These are phyloP conservation scores for Chlamydomonas schloesseri DNA, from an alignment of 139 green algal genomes.

Conservation along the genomic window DNA sequence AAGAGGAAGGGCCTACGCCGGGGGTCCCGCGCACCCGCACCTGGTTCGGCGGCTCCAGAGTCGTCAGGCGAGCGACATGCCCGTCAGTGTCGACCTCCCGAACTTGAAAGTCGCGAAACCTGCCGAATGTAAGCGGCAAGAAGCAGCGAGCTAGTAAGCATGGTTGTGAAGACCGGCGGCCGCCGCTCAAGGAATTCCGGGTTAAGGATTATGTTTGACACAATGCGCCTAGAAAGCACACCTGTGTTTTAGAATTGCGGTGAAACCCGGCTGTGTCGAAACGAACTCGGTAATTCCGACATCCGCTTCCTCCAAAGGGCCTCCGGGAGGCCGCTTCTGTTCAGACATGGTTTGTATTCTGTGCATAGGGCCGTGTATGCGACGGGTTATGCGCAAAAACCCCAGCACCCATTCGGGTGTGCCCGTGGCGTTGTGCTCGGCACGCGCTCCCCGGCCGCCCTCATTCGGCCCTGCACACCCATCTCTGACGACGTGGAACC, in stretches of 20 bases:
- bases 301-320: not conserved
- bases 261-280: slow-evolving; percentile 63
- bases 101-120: slow-evolving; percentile 90
- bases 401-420: no score
- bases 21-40: no score
- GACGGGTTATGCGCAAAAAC: no score
- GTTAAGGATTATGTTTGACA: not conserved
- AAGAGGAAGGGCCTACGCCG: no score
- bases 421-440: no score
- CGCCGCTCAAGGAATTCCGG: no score
- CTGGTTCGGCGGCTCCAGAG: slow-evolving; percentile 3
- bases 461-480: no score
- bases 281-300: slow-evolving; percentile 32
- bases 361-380: no score
- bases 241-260: slow-evolving; percentile 82
- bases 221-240: slow-evolving; percentile 2
- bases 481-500: no score
- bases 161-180: not conserved
- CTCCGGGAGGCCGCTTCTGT: not conserved
- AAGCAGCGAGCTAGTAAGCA: not conserved
- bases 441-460: no score
- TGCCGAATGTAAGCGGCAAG: slow-evolving; percentile 31
- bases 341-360: not conserved
- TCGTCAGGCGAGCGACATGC: slow-evolving; percentile 68
- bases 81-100: slow-evolving; percentile 80